These are phyloP conservation scores for Colletotrichum agaves DNA, from an alignment of 2,329 filamentous ascomycete species.

Conservation along the genomic window DNA sequence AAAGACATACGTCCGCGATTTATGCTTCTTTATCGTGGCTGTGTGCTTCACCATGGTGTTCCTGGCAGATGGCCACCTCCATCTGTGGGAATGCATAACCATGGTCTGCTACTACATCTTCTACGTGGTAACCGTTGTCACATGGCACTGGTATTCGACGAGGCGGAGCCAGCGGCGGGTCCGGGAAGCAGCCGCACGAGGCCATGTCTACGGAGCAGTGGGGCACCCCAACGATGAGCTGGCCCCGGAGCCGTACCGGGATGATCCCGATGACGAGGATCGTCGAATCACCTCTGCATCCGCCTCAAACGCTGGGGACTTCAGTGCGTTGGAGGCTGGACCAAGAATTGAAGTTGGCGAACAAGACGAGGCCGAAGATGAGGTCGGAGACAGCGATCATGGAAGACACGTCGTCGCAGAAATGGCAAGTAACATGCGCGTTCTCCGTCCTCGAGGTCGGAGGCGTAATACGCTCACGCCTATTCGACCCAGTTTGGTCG, in stretches of 20 bases:
- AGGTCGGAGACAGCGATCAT: slow-evolving; percentile 64
- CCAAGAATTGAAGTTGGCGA: slow-evolving; percentile 60
- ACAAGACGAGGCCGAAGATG: slow-evolving; percentile 48
- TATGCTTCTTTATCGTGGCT: slow-evolving; percentile 90
- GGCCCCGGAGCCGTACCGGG: slow-evolving; percentile 69
- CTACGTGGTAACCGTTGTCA: slow-evolving; percentile 88
- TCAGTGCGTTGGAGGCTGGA: slow-evolving; percentile 56
- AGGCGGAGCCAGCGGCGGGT: slow-evolving; percentile 69
- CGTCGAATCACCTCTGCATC: slow-evolving; percentile 37
- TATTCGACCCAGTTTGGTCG: slow-evolving; percentile 92
- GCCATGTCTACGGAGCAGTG: slow-evolving; percentile 74
- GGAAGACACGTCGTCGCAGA: slow-evolving; percentile 80
- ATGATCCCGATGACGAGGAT: slow-evolving; percentile 62
- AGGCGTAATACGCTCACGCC: slow-evolving; percentile 82
- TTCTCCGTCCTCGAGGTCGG: slow-evolving; percentile 74
- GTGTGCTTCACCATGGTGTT: slow-evolving; percentile 89
- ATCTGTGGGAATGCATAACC: slow-evolving; percentile 86
- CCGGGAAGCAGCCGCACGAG: slow-evolving; percentile 77
- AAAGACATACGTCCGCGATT: slow-evolving; percentile 90
- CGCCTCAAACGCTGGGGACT: slow-evolving; percentile 46
- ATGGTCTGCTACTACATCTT: slow-evolving; percentile 95
- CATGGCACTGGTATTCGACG: slow-evolving; percentile 89
- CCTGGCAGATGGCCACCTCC: slow-evolving; percentile 83
- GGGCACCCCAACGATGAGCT: slow-evolving; percentile 64
- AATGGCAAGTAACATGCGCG: slow-evolving; percentile 91